phyloP scores from a whole-genome alignment of 2,329 filamentous ascomycete species.

The Microthyrium microscopicum region DNA sequence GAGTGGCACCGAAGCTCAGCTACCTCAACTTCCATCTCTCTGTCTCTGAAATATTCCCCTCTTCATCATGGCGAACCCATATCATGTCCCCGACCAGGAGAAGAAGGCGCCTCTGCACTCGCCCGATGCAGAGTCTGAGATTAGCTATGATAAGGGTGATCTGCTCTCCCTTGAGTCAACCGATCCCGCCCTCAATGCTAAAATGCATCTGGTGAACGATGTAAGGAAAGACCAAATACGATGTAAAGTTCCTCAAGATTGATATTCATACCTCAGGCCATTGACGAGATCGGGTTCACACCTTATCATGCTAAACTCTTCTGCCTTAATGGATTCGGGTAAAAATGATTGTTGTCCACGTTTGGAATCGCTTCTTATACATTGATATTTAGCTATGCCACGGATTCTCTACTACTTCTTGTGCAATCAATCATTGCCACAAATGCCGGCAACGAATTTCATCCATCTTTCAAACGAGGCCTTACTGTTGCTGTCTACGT shows the following conservation, averaged over 20 bases:
- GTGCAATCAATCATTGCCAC: conserved; percentile 47
- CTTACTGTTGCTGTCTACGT: conserved; percentile 46
- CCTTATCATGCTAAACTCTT: conserved; percentile 41
- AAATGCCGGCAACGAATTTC: conserved; percentile 42
- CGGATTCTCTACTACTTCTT: conserved; percentile 38
- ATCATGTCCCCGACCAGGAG: too few relatives aligned
- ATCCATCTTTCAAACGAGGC: conserved; percentile 36
- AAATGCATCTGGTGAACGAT: conserved; percentile 55
- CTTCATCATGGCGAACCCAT: too few relatives aligned
- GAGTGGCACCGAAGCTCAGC: too few relatives aligned
- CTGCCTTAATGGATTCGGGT: conserved; percentile 44
- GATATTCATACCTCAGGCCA: too few relatives aligned
- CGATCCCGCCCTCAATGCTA: conserved; percentile 45
- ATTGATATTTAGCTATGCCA: conserved; percentile 30
- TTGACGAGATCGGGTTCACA: conserved; percentile 38
- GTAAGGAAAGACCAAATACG: too few relatives aligned
- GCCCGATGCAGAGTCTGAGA: conserved; percentile 2
- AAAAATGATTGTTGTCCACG: conserved; percentile 10
- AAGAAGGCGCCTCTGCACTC: too few relatives aligned
- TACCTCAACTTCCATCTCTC: too few relatives aligned
- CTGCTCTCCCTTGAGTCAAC: conserved; percentile 40
- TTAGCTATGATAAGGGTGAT: conserved; percentile 25
- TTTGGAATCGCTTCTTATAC: conserved; percentile 6
- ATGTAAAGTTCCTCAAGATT: conserved; percentile 15
- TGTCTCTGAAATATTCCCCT: too few relatives aligned